Conservation (phyloP, 139 green algal species). For the Chlorella sp. region DNA sequence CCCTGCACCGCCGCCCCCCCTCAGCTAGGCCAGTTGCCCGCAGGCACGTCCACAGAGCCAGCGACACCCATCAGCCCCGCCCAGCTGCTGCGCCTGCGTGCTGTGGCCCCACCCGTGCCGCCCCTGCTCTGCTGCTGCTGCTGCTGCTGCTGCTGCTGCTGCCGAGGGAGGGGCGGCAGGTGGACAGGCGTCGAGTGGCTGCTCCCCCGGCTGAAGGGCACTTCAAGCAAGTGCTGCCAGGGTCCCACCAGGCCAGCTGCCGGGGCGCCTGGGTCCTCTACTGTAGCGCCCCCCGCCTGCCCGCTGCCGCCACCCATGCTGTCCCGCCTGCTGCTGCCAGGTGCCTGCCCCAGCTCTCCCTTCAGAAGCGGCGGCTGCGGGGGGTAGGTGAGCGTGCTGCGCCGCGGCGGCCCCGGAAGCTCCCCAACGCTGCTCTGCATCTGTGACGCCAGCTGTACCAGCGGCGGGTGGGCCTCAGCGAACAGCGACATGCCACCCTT, state of each 20-base stretch:
- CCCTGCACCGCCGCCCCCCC: no score
- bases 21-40: not conserved
- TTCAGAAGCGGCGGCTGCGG: not conserved
- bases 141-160: not conserved
- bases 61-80: not conserved
- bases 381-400: not conserved
- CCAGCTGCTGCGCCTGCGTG: not conserved
- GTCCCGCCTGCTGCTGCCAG: not conserved
- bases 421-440: no score
- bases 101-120: not conserved
- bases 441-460: no score
- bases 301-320: no score
- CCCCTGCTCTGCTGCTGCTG: not conserved
- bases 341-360: not conserved
- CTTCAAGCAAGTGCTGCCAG: not conserved
- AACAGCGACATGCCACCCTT: not conserved
- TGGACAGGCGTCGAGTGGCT: not conserved
- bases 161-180: not conserved
- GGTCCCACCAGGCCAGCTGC: not conserved
- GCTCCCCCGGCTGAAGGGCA: not conserved
- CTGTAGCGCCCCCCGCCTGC: not conserved
- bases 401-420: no score
- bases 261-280: not conserved
- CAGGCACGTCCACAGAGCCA: not conserved
- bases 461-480: not conserved